These are phyloP conservation scores for Passiflora organensis DNA, from an alignment of 345 rosid species.

Conservation along the genomic window DNA sequence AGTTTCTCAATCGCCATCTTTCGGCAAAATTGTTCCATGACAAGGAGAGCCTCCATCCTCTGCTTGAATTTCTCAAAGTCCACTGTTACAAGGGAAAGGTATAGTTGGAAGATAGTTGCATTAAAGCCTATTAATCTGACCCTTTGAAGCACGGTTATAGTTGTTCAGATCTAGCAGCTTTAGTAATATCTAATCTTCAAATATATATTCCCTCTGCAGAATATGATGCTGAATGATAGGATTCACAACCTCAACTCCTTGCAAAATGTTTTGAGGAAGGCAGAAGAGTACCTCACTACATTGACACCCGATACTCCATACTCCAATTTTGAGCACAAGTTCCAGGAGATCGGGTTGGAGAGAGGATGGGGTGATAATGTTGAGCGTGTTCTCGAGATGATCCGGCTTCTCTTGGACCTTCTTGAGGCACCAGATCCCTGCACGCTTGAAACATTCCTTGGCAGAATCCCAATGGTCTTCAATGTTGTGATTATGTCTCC, in stretches of 20 bases:
- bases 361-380: conserved; percentile 95
- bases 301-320: conserved; percentile 49
- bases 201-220: conserved; percentile 39
- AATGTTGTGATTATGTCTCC: conserved; percentile 90
- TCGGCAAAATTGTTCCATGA: conserved; percentile 93
- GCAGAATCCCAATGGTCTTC: conserved; percentile 87
- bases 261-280: conserved; percentile 75
- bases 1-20: conserved; percentile 95
- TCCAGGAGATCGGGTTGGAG: conserved; percentile 91
- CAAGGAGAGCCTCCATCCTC: conserved; percentile 88
- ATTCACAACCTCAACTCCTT: conserved; percentile 59
- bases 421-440: conserved; percentile 96
- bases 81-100: conserved; percentile 87
- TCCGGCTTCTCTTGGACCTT: conserved; percentile 84
- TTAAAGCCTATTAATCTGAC: too few relatives aligned
- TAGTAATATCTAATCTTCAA: neutral
- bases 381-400: conserved; percentile 76
- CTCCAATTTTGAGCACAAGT: conserved; percentile 58
- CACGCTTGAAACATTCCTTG: conserved; percentile 85
- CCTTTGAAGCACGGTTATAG: too few relatives aligned
- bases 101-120: neutral
- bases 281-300: conserved; percentile 67
- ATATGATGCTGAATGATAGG: conserved; percentile 70
- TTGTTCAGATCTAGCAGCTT: conserved; percentile 4
- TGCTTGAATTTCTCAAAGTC: conserved; percentile 78